Base-by-base conservation (phyloP, 441 rosid species). In the Erodium moschatum region DNA sequence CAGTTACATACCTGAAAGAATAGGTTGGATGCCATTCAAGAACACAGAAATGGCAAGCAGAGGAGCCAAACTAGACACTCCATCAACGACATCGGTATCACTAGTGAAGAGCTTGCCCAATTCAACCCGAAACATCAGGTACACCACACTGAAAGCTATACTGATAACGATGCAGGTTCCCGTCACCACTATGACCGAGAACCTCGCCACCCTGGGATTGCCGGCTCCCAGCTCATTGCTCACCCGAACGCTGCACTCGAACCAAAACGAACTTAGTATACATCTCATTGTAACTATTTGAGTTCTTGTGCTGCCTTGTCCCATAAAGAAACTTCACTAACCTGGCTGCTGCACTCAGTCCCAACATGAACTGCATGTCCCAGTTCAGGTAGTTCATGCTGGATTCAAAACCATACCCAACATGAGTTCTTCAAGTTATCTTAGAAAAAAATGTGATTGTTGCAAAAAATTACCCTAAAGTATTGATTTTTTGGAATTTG, bases 311-410 rank as follows among this genome's bases (percentile, higher is more conserved):
- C 54, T 12, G 54, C 13, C 31, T 24, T 24, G 29, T 24, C 29
- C 29, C 29, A 46, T 12, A 1, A 46, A 12, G 10, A 46, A 46
- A 46, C 4, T 12, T 48, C 54, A 48, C 46, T 1, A 40, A 87
- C 98, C 96, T 88, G 75, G 87, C 85, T 13, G 89, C 95, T 50
- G 95, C 96, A 33, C 87, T 73, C 21, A 93, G 79, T 27, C 96
- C 97, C 61, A 93, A 73, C 98, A 93, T 93, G 69, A 91, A 88
- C 66, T 88, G 89, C 85, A 91, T 80, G 77, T 91, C 98, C 97
- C 95, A 89, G 65, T 82, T 93, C 82, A 69, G 81, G 79, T 91
- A 93, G 74, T 88, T 83, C 87, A 86, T 85, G 64, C 93, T 87
- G 89, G 65, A 74, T 7, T 0, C 46, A 40, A 40, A 40, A 40